Percentiles rank a stretch among this genome's conserved stretches.
These are phyloP conservation scores for Neotropicomus parvogracilis DNA, from an alignment of 1,284 basidiomycete species.

Conservation along the genomic window DNA sequence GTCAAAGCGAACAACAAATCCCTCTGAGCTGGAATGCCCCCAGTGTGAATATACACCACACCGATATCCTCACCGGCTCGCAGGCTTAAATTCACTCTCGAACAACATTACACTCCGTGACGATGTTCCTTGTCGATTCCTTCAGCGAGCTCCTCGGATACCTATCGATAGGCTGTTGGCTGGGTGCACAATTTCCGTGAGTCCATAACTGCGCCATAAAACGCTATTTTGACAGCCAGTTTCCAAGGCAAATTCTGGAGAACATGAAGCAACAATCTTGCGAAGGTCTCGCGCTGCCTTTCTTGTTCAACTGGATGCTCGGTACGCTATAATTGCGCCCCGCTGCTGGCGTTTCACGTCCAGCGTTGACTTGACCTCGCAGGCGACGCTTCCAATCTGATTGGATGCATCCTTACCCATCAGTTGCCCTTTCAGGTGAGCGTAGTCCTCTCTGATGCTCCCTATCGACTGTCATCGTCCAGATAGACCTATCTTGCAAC, in stretches of 20 bases:
- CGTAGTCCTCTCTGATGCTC: constrained; percentile 2
- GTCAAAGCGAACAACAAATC: no score
- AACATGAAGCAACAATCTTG: constrained; percentile 73
- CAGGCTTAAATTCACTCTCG: background rate
- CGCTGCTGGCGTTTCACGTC: background rate
- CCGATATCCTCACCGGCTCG: constrained; percentile 2
- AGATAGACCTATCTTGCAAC: constrained; percentile 81
- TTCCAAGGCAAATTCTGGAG: constrained; percentile 71
- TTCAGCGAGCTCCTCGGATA: constrained; percentile 65
- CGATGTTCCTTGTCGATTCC: constrained; percentile 18
- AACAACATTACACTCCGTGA: background rate
- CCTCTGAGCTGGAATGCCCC: background rate
- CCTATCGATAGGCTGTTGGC: constrained; percentile 80
- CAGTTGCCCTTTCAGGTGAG: constrained; percentile 92
- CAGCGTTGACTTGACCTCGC: constrained; percentile 7
- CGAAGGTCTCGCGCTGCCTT: constrained; percentile 85
- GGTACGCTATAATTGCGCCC: constrained; percentile 48
- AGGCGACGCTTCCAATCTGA: constrained; percentile 88
- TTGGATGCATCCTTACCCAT: constrained; percentile 86
- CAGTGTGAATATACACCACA: constrained; percentile 17
- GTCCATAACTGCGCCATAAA: constrained; percentile 33
- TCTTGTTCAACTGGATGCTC: constrained; percentile 85
- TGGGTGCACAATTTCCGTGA: constrained; percentile 89
- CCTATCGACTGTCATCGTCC: background rate
- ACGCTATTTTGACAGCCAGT: constrained; percentile 12